Base-by-base conservation (phyloP, 2,329 filamentous ascomycete species). In the Fusarium nodosum region DNA sequence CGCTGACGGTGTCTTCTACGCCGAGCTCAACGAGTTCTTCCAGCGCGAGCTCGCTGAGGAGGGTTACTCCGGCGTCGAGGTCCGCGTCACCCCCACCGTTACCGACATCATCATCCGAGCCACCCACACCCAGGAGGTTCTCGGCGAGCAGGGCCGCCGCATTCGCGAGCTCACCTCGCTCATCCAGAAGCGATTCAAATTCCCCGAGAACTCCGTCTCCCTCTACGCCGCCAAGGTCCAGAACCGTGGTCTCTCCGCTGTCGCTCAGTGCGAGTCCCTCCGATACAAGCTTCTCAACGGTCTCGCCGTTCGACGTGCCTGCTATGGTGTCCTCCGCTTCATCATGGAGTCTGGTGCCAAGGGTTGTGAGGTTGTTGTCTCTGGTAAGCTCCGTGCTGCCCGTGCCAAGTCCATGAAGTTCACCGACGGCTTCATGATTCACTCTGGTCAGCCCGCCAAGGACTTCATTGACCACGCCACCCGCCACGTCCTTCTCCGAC, bases 341-440 rank as follows among this genome's bases (percentile, higher is more conserved):
- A 99, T 99, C 87, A 99, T 99, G 96, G 96, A 99, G 93, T 93
- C 89, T 77, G 96, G 96, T 81, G 96, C 96, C 85, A 99, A 99
- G 93, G 96, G 96, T 85, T 99, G 96, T 84, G 96, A 99, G 88
- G 96, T 99, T 76, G 96, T 99, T 82, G 96, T 99, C 77, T 97
- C 94, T 77, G 96, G 96, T 85, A 99, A 99, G 91, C 93, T 99
- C 79, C 92, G 96, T 82, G 96, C 96, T 84, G 96, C 96, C 80
- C 94, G 96, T 89, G 96, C 96, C 86, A 99, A 99, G 93, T 93
- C 90, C 87, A 99, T 99, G 96, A 99, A 99, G 92, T 99, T 99
- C 92, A 99, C 96, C 85, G 94, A 99, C 85, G 96, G 96, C 83
- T 99, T 99, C 93, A 99, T 99, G 96, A 99, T 99, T 87, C 96